phyloP scores from a whole-genome alignment of 2,329 filamentous ascomycete species.

The Chrysoporthe puriensis region DNA sequence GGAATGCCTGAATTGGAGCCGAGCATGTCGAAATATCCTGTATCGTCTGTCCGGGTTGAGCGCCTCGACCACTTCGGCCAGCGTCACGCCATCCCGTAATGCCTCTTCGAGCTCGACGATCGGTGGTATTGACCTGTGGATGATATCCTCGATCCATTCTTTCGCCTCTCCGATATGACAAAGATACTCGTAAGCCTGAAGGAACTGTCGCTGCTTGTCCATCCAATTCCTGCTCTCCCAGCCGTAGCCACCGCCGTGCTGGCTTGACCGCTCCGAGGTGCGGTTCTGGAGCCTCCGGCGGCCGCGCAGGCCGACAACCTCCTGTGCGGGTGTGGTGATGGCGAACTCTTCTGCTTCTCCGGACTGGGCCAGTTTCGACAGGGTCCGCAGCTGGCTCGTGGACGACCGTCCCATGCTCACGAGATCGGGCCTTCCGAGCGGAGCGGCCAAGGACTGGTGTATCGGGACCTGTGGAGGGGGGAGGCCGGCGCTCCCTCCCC shows the following conservation, averaged over 20 bases:
- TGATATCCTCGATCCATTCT: conserved; percentile 95
- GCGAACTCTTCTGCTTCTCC: conserved; percentile 79
- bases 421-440: conserved; percentile 72
- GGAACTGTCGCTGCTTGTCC: conserved; percentile 95
- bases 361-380: conserved; percentile 81
- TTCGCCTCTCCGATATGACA: conserved; percentile 99
- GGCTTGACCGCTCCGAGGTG: conserved; percentile 50
- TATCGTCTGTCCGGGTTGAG: conserved; percentile 76
- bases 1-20: conserved; percentile 91
- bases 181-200: conserved; percentile 97
- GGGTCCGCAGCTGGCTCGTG: conserved; percentile 83
- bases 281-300: conserved; percentile 80
- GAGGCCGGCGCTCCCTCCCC: conserved; percentile 39
- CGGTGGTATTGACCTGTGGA: conserved; percentile 81
- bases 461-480: conserved; percentile 39
- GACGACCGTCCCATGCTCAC: conserved; percentile 84
- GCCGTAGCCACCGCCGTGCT: conserved; percentile 57
- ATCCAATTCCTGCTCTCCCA: conserved; percentile 95
- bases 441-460: conserved; percentile 46
- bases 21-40: conserved; percentile 83
- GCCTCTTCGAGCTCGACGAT: conserved; percentile 95
- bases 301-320: conserved; percentile 86
- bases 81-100: conserved; percentile 86
- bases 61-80: conserved; percentile 91
- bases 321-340: conserved; percentile 76